These are phyloP conservation scores for Periconia sp. DNA, from an alignment of 2,329 filamentous ascomycete genomes.

Conservation along the genomic window DNA sequence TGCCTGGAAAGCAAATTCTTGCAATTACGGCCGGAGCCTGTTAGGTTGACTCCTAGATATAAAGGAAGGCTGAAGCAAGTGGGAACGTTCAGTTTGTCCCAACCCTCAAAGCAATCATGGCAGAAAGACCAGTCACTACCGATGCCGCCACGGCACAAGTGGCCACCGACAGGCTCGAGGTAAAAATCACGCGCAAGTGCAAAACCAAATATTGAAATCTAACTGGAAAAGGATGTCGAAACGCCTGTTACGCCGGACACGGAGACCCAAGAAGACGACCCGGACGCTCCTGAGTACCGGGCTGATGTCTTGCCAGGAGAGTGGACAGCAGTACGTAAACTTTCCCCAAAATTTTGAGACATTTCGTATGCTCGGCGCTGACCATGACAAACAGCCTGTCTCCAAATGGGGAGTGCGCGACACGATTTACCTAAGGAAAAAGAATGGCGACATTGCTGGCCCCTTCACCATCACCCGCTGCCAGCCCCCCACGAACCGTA, in stretches of 20 bases:
- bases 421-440: conserved; percentile 3
- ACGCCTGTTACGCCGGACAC: neutral
- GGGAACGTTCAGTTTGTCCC: neutral
- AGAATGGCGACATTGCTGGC: conserved; percentile 2
- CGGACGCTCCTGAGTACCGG: conserved; percentile 1
- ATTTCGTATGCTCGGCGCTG: neutral
- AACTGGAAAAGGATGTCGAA: conserved; percentile 3
- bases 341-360: neutral
- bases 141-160: neutral
- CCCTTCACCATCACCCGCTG: conserved; percentile 4
- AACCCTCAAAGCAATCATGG: neutral
- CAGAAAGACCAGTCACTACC: neutral
- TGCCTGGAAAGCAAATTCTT: neutral
- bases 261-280: neutral
- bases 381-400: neutral
- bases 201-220: neutral
- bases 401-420: conserved; percentile 4
- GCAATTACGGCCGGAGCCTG: neutral
- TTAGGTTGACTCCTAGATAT: neutral
- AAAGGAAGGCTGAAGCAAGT: conserved; percentile 1
- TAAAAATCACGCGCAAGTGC: neutral
- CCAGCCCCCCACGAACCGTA: neutral
- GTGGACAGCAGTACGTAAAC: conserved; percentile 3
- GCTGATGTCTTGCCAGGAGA: conserved; percentile 4
- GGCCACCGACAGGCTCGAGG: neutral